A percentile compares a stretch with the other conserved stretches of the same genome.
These are phyloP conservation scores for Yarrowia sp. DNA, from an alignment of 805 yeast species.

Conservation along the genomic window DNA sequence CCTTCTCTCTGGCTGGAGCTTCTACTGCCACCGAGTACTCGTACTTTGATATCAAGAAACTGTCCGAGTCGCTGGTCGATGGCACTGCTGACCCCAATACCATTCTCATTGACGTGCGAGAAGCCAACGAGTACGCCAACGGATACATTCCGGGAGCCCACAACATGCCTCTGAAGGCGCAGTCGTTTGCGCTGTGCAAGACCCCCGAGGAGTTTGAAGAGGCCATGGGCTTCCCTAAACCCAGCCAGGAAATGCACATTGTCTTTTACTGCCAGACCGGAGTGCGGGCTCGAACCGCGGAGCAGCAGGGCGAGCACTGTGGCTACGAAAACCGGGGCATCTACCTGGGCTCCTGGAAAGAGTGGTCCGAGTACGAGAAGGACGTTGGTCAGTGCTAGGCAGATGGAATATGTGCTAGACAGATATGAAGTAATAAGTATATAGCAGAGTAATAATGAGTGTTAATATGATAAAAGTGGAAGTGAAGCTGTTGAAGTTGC, in stretches of 20 bases:
- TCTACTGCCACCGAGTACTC: conserved; percentile 13
- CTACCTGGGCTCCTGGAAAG: conserved; percentile 85
- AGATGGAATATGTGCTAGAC: neutral
- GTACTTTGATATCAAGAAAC: conserved; percentile 3
- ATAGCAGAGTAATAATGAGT: no score
- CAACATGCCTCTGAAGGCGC: conserved; percentile 86
- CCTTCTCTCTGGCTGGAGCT: neutral
- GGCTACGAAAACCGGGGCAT: conserved; percentile 87
- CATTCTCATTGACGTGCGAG: conserved; percentile 87
- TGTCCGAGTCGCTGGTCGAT: conserved; percentile 49
- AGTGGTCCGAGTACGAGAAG: conserved; percentile 60
- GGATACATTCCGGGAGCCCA: conserved; percentile 86
- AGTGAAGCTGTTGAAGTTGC: no score
- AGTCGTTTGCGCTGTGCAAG: conserved; percentile 90
- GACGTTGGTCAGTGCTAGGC: neutral
- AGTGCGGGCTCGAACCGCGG: conserved; percentile 86
- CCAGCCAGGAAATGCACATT: conserved; percentile 69
- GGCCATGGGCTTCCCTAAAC: conserved; percentile 82
- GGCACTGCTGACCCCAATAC: conserved; percentile 51
- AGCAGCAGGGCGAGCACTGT: conserved; percentile 86
- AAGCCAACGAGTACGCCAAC: conserved; percentile 75
- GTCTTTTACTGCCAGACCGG: conserved; percentile 94
- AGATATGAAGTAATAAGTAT: neutral
- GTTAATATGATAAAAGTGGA: no score
- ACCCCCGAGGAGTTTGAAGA: conserved; percentile 79